A percentile compares a stretch with the other conserved stretches of the same genome.
Evolutionary conservation across 1,284 basidiomycete species (phyloP).

Genomic region (Boletellus deceptivus): DNA sequence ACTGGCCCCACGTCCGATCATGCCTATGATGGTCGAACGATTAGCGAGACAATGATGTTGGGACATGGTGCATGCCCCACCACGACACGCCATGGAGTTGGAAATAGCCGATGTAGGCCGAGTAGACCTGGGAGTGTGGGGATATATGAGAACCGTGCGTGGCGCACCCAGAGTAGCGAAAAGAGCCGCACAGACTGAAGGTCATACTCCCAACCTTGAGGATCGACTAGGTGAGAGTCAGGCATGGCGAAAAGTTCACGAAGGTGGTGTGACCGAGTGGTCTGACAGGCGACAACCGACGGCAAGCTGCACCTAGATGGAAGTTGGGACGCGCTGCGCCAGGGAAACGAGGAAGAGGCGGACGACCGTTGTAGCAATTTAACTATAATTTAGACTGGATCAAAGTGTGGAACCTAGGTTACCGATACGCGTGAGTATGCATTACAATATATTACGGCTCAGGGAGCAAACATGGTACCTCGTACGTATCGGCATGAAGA

Average conservation of each 20-base stretch:
- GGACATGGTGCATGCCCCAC: slow-evolving; percentile 38
- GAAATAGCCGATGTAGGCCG: slow-evolving; percentile 82
- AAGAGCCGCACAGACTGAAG: slow-evolving; percentile 66
- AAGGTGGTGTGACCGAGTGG: not conserved
- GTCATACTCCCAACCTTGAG: slow-evolving; percentile 79
- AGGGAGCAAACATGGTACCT: slow-evolving; percentile 12
- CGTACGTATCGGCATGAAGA: slow-evolving; percentile 17
- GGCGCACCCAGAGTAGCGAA: not conserved
- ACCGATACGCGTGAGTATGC: slow-evolving; percentile 15
- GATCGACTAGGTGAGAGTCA: slow-evolving; percentile 72
- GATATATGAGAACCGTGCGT: not conserved
- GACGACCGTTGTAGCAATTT: slow-evolving; percentile 4
- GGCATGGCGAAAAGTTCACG: slow-evolving; percentile 41
- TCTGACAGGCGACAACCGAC: not conserved
- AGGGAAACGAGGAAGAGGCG: not conserved
- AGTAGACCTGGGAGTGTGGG: slow-evolving; percentile 57
- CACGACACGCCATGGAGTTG: slow-evolving; percentile 72
- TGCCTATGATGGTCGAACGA: slow-evolving; percentile 46
- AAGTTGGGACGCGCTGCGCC: not conserved
- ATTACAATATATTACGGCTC: slow-evolving; percentile 16
- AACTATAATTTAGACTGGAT: slow-evolving; percentile 22
- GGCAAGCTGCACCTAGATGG: not conserved
- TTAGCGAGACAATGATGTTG: slow-evolving; percentile 3
- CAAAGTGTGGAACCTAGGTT: not conserved
- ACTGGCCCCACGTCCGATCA: slow-evolving; percentile 77